Percentiles rank a stretch among this genome's conserved stretches.
phyloP scores from a whole-genome alignment of 2,329 filamentous ascomycete genomes.

The Diaporthe sp. region DNA sequence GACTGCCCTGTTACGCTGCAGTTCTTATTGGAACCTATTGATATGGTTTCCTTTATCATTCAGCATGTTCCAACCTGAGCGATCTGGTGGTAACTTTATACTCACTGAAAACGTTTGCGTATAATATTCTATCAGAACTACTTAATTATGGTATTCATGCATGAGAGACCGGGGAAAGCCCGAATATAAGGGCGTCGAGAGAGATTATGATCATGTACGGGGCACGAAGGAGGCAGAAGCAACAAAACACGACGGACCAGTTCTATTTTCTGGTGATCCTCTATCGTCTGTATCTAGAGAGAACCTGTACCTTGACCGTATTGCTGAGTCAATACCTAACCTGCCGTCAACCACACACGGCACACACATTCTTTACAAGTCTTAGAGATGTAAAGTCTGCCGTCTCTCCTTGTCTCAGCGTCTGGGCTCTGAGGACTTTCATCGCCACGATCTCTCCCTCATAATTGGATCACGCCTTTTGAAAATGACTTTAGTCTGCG shows the following conservation, averaged over 20 bases:
- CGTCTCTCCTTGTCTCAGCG: background rate
- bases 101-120: background rate
- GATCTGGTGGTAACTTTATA: background rate
- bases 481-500: background rate
- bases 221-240: background rate
- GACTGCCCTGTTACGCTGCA: background rate
- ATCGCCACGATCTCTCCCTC: background rate
- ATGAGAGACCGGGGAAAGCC: background rate
- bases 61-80: background rate
- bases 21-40: too few species aligned
- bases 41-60: background rate
- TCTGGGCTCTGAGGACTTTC: background rate
- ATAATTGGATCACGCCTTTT: background rate
- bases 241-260: background rate
- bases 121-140: background rate
- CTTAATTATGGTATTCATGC: background rate
- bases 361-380: background rate
- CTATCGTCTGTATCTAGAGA: background rate
- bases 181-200: background rate
- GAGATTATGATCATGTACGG: too few species aligned
- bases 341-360: background rate
- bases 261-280: constrained; percentile 9
- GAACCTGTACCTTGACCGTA: background rate
- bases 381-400: background rate
- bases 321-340: background rate